Evolutionary conservation across 2,329 filamentous ascomycete genomes (phyloP), one percentile per base, ranked within the genome.

Genomic region (Chaetomium olivaceum): DNA sequence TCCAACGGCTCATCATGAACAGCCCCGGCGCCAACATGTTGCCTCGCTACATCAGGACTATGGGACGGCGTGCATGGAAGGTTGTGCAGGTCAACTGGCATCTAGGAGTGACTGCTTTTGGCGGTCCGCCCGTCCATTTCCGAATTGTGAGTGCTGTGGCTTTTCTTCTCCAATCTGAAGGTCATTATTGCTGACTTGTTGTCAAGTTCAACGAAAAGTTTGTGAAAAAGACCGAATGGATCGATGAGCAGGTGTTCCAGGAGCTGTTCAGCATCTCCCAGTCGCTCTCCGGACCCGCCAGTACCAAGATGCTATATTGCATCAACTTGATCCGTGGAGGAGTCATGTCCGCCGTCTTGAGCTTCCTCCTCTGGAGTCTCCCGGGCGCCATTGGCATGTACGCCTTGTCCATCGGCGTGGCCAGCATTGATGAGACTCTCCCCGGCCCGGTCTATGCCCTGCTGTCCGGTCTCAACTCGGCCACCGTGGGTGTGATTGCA

Each of bases 341-440:
- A 0, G 78, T 89, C 4, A 62, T 84, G 2, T 77, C 83, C 0
- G 89, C 87, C 0, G 7, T 90, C 1, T 68, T 89, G 1, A 82
- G 80, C 0, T 89, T 92, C 68, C 67, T 89, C 0, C 73, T 90
- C 0, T 92, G 89, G 89, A 85, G 87, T 74, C 77, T 92, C 0
- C 90, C 90, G 0, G 89, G 89, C 1, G 90, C 88, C 0, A 71
- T 91, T 4, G 89, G 85, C 27, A 91, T 91, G 88, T 91, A 85
- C 67, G 87, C 79, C 0, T 80, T 92, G 0, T 84, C 87, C 0
- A 74, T 91, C 0, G 89, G 89, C 1, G 83, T 92, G 1, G 82
- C 85, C 39, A 83, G 79, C 39, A 85, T 92, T 29, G 78, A 79
- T 2, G 81, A 86, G 1, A 80, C 80, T 0, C 80, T 92, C 0